Evolutionary conservation across 2,329 filamentous ascomycete genomes (phyloP).

Genomic region (Microdochium paspali): DNA sequence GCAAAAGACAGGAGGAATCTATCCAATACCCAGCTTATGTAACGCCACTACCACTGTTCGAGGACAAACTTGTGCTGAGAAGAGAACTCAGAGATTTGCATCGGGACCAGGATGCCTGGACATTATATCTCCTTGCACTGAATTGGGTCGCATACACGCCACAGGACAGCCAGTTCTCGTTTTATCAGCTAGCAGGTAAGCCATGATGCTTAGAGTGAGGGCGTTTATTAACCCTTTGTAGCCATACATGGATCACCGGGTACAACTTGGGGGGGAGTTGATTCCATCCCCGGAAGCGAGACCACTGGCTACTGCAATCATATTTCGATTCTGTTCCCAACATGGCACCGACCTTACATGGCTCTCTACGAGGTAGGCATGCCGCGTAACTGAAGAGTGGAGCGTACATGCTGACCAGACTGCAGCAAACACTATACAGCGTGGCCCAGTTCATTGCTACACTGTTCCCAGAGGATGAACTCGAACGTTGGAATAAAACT

Average conservation of each 20-base stretch:
- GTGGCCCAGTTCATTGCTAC: conserved; percentile 21
- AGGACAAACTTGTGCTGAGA: conserved; percentile 36
- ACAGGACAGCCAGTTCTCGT: conserved; percentile 57
- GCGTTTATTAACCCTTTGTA: conserved; percentile 19
- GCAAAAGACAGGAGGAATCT: conserved; percentile 26
- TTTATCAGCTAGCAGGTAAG: conserved; percentile 67
- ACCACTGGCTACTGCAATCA: conserved; percentile 69
- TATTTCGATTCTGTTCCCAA: conserved; percentile 63
- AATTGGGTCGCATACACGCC: conserved; percentile 60
- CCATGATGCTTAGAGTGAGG: conserved; percentile 11
- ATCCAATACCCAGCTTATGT: conserved; percentile 24
- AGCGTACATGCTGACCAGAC: conserved; percentile 26
- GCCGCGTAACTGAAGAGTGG: background rate
- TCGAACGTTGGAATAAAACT: conserved; percentile 39
- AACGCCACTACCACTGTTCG: conserved; percentile 27
- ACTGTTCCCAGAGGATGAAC: conserved; percentile 29
- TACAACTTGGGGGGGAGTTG: conserved; percentile 41
- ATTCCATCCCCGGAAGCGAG: conserved; percentile 38
- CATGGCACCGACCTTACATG: conserved; percentile 80
- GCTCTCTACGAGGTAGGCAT: conserved; percentile 43
- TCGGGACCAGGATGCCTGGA: conserved; percentile 57
- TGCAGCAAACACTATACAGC: conserved; percentile 29
- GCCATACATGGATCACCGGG: conserved; percentile 75
- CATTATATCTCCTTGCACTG: conserved; percentile 67
- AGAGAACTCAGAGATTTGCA: conserved; percentile 61